Conservation (phyloP, 208 protist species). For the Acanthamoeba royreba region DNA sequence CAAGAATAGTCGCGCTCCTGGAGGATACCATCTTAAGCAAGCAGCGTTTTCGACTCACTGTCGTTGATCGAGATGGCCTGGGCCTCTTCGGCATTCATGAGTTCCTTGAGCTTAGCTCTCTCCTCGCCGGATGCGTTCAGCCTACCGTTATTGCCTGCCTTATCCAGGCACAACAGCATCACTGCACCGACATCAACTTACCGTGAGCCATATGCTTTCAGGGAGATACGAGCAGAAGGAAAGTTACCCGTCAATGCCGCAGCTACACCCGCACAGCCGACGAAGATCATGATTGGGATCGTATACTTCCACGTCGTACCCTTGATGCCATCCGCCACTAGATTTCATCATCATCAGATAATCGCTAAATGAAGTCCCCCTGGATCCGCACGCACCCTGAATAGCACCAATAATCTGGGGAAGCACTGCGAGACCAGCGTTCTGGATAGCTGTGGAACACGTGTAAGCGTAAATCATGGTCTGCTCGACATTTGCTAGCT, state of each 20-base stretch:
- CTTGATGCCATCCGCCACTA: not conserved
- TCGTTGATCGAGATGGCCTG: not conserved
- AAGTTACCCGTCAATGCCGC: not conserved
- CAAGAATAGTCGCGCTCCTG: too few species aligned
- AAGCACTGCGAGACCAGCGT: conserved; percentile 3
- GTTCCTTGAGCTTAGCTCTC: not conserved
- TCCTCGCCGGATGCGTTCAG: not conserved
- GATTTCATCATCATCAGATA: not conserved
- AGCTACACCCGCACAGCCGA: not conserved
- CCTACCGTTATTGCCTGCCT: not conserved
- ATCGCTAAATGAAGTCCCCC: not conserved
- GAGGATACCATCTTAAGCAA: not conserved
- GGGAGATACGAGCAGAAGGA: not conserved
- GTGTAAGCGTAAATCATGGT: too few species aligned
- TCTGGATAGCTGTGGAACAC: not conserved
- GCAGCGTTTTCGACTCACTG: not conserved
- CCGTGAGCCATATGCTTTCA: not conserved
- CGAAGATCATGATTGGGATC: conserved; percentile 34
- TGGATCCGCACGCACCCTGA: not conserved
- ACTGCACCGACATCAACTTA: not conserved
- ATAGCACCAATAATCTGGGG: conserved; percentile 33
- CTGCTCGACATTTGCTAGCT: not conserved
- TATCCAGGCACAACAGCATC: not conserved
- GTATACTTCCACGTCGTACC: not conserved
- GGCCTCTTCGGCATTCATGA: not conserved